phyloP scores from a whole-genome alignment of 805 yeast species.

The Spathaspora sp. region DNA sequence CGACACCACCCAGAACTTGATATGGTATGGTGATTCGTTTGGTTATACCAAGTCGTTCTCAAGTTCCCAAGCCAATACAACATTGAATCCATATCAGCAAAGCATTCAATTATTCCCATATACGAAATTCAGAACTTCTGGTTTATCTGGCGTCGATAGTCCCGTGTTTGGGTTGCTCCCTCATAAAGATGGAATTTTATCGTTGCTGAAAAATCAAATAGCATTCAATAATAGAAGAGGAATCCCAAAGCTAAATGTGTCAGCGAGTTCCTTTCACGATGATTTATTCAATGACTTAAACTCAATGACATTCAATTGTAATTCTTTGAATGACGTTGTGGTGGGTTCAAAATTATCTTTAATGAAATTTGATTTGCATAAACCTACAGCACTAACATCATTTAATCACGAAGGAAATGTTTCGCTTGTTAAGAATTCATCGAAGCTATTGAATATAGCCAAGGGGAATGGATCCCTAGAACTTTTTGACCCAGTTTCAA shows the following conservation, averaged over 20 bases:
- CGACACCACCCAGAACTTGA: slow-evolving; percentile 68
- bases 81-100: slow-evolving; percentile 15
- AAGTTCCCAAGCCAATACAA: slow-evolving; percentile 7
- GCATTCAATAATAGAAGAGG: slow-evolving; percentile 36
- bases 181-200: slow-evolving; percentile 31
- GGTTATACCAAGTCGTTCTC: slow-evolving; percentile 43
- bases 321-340: slow-evolving; percentile 12
- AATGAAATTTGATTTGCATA: slow-evolving; percentile 31
- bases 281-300: slow-evolving; percentile 19
- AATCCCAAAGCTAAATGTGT: slow-evolving; percentile 16
- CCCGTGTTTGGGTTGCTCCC: slow-evolving; percentile 27
- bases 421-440: slow-evolving; percentile 40
- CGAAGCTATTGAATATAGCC: slow-evolving; percentile 57
- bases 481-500: slow-evolving; percentile 54
- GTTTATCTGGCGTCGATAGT: slow-evolving; percentile 5
- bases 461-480: slow-evolving; percentile 59
- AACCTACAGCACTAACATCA: slow-evolving; percentile 19
- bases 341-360: slow-evolving; percentile 11
- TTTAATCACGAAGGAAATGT: slow-evolving; percentile 43
- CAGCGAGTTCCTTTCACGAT: slow-evolving; percentile 11
- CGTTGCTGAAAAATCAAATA: slow-evolving; percentile 28
- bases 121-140: slow-evolving; percentile 29
- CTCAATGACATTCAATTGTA: slow-evolving; percentile 31
- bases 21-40: slow-evolving; percentile 80
- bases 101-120: slow-evolving; percentile 28